Base-by-base conservation (phyloP, 768 basidiomycete genomes). In the Obba rivulosa region DNA sequence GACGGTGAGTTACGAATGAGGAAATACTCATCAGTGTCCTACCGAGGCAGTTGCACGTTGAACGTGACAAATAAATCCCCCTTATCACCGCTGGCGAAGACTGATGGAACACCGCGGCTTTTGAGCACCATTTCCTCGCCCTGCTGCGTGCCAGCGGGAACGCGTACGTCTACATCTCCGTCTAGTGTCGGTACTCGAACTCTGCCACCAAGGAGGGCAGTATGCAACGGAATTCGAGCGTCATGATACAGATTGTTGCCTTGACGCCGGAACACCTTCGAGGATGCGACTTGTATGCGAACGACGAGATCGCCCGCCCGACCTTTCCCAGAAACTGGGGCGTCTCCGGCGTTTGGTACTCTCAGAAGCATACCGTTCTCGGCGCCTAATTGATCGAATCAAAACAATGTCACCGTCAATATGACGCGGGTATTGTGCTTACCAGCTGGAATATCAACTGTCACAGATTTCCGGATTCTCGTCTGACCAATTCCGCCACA, bases 61-160 rank as follows among this genome's bases (percentile, higher is more conserved):
- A 98, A 98, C 36, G 82, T 79, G 46, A 99, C 89, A 58, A 92
- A 88, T 45, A 97, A 69, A 65, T 96, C 92, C 34, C 95, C 90
- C 52, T 76, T 82, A 53, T 77, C 77, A 36, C 76, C 69, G 43
- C 69, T 5, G 13, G 28, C 5, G 60, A 76, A 75, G 7, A 87
- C 73, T 20, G 80, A 73, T 39, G 78, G 64, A 11, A 97, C 82
- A 24, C 96, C 96, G 45, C 89, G 81, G 35, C 84, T 83, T 69
- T 87, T 88, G 60, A 99, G 69, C 18, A 96, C 89, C 81, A 95
- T 94, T 66, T 98, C 93, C 70, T 97, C 92, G 16, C 94, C 94
- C 62, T 87, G 92, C 68, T 98, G 96, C 2, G 95, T 97, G 39
- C 96, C 95, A 18, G 76, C 75, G 47, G 93, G 91, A 36, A 99